Conservation (phyloP, 2,329 filamentous ascomycete species). For the Hypomyces rosellus region DNA sequence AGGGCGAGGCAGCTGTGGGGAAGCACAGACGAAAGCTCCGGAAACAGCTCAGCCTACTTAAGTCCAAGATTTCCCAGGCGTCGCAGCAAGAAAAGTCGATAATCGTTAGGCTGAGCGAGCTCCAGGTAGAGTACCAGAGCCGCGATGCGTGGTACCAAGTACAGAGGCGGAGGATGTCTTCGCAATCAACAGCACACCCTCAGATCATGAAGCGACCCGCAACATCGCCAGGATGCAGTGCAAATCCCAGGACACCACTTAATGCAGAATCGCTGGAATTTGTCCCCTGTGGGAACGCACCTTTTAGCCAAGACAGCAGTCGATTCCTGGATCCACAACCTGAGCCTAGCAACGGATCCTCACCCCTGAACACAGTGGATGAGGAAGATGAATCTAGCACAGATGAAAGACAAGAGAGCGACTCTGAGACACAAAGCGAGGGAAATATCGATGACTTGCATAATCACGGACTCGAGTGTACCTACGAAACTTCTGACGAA, state of each 20-base stretch:
- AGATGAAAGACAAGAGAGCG: slow-evolving; percentile 4
- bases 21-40: slow-evolving; percentile 27
- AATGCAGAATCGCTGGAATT: slow-evolving; percentile 26
- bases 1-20: slow-evolving; percentile 14
- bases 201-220: not conserved
- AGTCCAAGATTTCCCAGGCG: slow-evolving; percentile 36
- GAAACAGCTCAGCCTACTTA: slow-evolving; percentile 38
- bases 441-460: not conserved
- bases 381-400: slow-evolving; percentile 11
- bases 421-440: not conserved
- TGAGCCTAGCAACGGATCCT: not conserved
- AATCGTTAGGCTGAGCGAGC: slow-evolving; percentile 40
- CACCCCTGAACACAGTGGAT: slow-evolving; percentile 20
- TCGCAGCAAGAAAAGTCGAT: slow-evolving; percentile 42
- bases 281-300: slow-evolving; percentile 17
- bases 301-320: not conserved
- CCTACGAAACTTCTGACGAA: not conserved
- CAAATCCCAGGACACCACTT: slow-evolving; percentile 12
- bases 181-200: not conserved
- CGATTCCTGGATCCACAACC: not conserved
- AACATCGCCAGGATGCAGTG: not conserved
- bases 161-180: slow-evolving; percentile 4
- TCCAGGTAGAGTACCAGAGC: slow-evolving; percentile 43
- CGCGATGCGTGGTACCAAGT: slow-evolving; percentile 34
- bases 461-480: slow-evolving; percentile 10